Evolutionary conservation across 2,329 filamentous ascomycete species (phyloP), one percentile per base, ranked within the genome.

Genomic region (Ilyonectria destructans): DNA sequence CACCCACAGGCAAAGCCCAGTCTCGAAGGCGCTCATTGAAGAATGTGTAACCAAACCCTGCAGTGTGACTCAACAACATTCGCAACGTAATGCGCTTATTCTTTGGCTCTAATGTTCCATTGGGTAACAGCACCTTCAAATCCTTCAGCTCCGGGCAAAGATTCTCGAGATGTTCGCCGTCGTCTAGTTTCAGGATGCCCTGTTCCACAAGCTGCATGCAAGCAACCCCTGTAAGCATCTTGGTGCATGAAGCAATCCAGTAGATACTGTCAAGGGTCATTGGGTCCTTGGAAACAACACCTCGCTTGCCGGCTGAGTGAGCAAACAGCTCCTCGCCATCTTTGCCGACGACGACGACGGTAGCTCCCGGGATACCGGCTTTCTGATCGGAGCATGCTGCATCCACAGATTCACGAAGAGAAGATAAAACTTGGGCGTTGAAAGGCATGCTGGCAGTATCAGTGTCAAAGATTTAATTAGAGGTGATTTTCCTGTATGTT

Each of bases 251-350:
- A 0, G 88, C 88, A 6, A 90, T 81, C 86, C 85, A 89, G 74
- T 91, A 92, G 1, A 89, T 80, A 9, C 83, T 89, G 45, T 93
- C 89, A 0, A 89, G 78, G 0, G 85, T 85, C 86, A 93, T 89
- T 4, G 85, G 81, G 52, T 89, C 84, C 0, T 80, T 71, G 2
- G 80, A 80, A 0, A 57, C 78, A 6, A 82, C 54, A 0, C 87
- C 87, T 3, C 82, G 79, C 19, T 81, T 84, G 1, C 88, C 88
- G 0, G 85, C 78, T 0, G 86, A 79, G 71, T 89, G 81, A 2
- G 81, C 80, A 69, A 87, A 85, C 1, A 86, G 76, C 9, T 86
- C 84, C 3, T 82, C 77, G 21, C 86, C 87, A 68, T 82, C 74
- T 59, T 82, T 85, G 69, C 79, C 83, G n/a, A 89, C 79, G 3